Conservation (phyloP, 768 basidiomycete genomes). For the Mycena crocata region DNA sequence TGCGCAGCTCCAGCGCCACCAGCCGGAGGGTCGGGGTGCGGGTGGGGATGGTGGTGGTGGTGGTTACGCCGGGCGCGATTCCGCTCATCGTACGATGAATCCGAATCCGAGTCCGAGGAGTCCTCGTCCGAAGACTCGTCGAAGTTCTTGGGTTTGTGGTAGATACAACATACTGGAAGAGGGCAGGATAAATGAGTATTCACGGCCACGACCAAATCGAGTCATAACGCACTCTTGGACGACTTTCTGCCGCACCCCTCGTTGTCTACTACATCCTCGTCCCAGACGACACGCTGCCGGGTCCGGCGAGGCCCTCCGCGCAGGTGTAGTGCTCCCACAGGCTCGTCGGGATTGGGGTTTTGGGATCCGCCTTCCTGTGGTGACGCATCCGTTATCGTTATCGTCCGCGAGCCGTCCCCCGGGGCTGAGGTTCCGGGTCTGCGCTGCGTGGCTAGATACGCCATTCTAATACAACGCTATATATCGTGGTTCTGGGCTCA, state of each 20-base stretch:
- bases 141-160: slow-evolving; percentile 82
- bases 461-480: no score
- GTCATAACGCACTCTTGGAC: slow-evolving; percentile 83
- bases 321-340: slow-evolving; percentile 67
- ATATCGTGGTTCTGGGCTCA: no score
- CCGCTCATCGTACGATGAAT: slow-evolving; percentile 41
- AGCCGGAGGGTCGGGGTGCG: slow-evolving; percentile 1
- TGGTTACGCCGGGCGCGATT: slow-evolving; percentile 33
- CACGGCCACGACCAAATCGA: neutral
- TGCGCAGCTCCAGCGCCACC: slow-evolving; percentile 22
- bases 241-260: slow-evolving; percentile 91
- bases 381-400: slow-evolving; percentile 55
- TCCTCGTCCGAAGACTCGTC: slow-evolving; percentile 80
- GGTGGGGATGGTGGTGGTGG: slow-evolving; percentile 26
- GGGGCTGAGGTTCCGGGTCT: slow-evolving; percentile 55
- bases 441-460: slow-evolving; percentile 36
- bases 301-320: slow-evolving; percentile 61
- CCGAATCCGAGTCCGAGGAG: slow-evolving; percentile 62
- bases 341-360: slow-evolving; percentile 23
- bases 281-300: slow-evolving; percentile 81
- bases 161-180: slow-evolving; percentile 93
- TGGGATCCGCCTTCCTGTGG: slow-evolving; percentile 40
- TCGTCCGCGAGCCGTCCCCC: slow-evolving; percentile 65
- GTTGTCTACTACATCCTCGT: slow-evolving; percentile 89
- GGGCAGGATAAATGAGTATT: neutral